phyloP scores from a whole-genome alignment of 2,329 filamentous ascomycete species.

The Nemania sp. region DNA sequence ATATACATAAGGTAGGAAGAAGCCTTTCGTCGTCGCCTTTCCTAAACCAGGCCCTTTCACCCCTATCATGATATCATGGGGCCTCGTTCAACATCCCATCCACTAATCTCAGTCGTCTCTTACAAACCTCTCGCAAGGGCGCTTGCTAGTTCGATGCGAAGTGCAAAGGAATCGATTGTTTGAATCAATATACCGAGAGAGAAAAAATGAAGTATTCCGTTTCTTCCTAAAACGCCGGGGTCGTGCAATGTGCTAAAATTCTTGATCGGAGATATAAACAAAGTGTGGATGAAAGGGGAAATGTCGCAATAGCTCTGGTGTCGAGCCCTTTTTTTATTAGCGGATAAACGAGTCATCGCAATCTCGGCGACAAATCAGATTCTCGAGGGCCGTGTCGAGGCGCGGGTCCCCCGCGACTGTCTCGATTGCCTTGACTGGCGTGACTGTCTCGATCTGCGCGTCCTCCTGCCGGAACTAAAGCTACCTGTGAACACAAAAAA shows the following conservation, averaged over 20 bases:
- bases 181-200: neutral
- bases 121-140: neutral
- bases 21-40: slow-evolving; percentile 12
- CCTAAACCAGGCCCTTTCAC: slow-evolving; percentile 9
- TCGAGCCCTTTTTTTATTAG: neutral
- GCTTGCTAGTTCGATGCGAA: slow-evolving; percentile 16
- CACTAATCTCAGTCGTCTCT: slow-evolving; percentile 6
- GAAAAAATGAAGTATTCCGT: slow-evolving; percentile 23
- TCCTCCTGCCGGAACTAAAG: slow-evolving; percentile 60
- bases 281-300: slow-evolving; percentile 8
- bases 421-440: slow-evolving; percentile 46
- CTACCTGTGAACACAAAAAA: slow-evolving; percentile 55
- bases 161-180: slow-evolving; percentile 5
- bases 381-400: slow-evolving; percentile 43
- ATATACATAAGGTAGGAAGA: slow-evolving; percentile 28
- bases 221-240: slow-evolving; percentile 45
- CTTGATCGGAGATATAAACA: slow-evolving; percentile 41
- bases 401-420: slow-evolving; percentile 46
- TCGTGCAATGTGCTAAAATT: slow-evolving; percentile 41
- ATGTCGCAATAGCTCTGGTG: neutral
- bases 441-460: slow-evolving; percentile 50
- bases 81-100: slow-evolving; percentile 10
- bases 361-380: slow-evolving; percentile 11
- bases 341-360: neutral
- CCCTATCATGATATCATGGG: slow-evolving; percentile 35